Evolutionary conservation across 441 rosid genomes (phyloP), one percentile per base, ranked within the genome.

Genomic region (Jatropha podagrica): DNA sequence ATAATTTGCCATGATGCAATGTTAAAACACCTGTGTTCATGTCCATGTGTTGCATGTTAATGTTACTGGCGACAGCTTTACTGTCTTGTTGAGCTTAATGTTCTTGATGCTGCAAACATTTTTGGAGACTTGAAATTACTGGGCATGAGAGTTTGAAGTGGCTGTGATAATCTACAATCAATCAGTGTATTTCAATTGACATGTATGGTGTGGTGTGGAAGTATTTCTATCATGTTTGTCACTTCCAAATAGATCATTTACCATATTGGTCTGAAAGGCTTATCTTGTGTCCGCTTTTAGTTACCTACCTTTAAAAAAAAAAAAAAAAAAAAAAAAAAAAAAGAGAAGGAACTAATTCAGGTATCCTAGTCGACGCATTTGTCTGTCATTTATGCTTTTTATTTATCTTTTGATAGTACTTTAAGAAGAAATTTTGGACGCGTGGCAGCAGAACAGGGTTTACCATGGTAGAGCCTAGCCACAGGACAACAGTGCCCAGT

Each of bases 21-120:
- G 32, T 32, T 13, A 17, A 52, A 52, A 52, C 6, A 18, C 15
- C 10, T 44, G 4, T 10, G 11, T 7, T 4, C 56, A 32, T 32
- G 32, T 32, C 32, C 32, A 32, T 32, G 32, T 32, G 78, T 73
- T 74, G 76, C 78, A 49, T 49, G 56, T 68, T 40, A 14, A 32
- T 32, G 32, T 32, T 32, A 32, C 23, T 49, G 15, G 49, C 3
- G 46, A 38, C 48, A 40, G 68, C 68, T 7, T 2, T 64, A 18
- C 48, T 40, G 7, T 7, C 32, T 64, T 17, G 0, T 13, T 38
- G 68, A 26, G 26, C 23, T 17, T 6, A 5, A 18, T 18, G 48
- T 11, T 40, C 26, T 64, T 38, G 44, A 37, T 37, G 20, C 5
- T 15, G 10, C 46, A 15, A 1, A 14, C 14, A 12, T 63, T 37